Conservation (phyloP, 768 basidiomycete genomes). For the Podaxis sp. region DNA sequence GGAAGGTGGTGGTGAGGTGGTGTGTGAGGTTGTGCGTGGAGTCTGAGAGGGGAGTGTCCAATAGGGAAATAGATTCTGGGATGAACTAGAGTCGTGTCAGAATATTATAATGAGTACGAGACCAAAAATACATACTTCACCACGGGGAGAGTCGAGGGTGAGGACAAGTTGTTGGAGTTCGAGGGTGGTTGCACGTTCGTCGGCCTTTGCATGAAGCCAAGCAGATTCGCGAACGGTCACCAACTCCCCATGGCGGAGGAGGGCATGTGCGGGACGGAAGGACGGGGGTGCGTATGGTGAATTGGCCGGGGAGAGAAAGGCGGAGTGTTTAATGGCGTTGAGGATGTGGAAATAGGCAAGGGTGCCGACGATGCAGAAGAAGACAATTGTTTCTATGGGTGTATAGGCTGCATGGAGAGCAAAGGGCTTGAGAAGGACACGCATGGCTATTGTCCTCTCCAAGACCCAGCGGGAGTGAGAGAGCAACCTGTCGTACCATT, state of each 20-base stretch:
- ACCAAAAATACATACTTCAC: slow-evolving; percentile 25
- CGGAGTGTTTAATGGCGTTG: slow-evolving; percentile 82
- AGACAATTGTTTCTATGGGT: slow-evolving; percentile 88
- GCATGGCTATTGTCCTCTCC: slow-evolving; percentile 28
- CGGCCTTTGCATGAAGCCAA: slow-evolving; percentile 29
- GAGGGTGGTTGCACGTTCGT: slow-evolving; percentile 30
- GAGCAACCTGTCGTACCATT: slow-evolving; percentile 8
- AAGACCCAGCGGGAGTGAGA: neutral
- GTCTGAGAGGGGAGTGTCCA: slow-evolving; percentile 37
- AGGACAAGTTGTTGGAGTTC: slow-evolving; percentile 77
- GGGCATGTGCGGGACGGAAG: slow-evolving; percentile 52
- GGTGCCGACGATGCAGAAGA: slow-evolving; percentile 84
- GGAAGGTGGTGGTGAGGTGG: slow-evolving; percentile 38
- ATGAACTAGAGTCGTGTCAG: slow-evolving; percentile 19
- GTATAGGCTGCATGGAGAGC: slow-evolving; percentile 69
- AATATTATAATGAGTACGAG: neutral
- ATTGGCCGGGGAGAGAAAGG: slow-evolving; percentile 60
- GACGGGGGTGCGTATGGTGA: slow-evolving; percentile 29
- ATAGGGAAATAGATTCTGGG: slow-evolving; percentile 29
- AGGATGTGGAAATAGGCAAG: slow-evolving; percentile 95
- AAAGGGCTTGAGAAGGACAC: slow-evolving; percentile 61
- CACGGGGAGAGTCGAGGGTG: slow-evolving; percentile 35
- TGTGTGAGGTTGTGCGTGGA: slow-evolving; percentile 45
- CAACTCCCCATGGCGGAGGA: slow-evolving; percentile 58
- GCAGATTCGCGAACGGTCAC: slow-evolving; percentile 49